Conservation (phyloP, 176 grass and related monocot species). For the Eleusine coracana region DNA sequence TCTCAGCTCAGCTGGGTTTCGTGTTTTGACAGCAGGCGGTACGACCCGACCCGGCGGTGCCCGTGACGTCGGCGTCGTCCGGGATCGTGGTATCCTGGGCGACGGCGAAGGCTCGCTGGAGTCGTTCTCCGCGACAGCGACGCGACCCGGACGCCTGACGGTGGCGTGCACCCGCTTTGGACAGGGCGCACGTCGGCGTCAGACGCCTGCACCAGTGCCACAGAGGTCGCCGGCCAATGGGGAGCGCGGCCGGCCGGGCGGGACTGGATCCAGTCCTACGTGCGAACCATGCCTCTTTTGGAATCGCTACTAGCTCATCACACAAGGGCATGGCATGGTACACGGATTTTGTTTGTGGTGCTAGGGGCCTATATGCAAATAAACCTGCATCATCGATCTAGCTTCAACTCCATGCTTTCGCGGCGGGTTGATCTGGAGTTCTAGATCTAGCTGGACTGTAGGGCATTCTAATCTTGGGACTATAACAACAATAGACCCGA, state of each 20-base stretch:
- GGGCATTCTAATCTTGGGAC: neutral
- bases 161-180: constrained; percentile 31
- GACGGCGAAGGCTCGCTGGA: constrained; percentile 39
- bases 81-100: constrained; percentile 41
- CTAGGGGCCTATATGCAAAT: neutral
- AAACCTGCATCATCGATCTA: too few species aligned
- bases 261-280: constrained; percentile 2
- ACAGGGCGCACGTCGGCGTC: constrained; percentile 33
- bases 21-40: constrained; percentile 15
- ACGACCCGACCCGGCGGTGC: constrained; percentile 13
- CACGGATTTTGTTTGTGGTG: neutral
- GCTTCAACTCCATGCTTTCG: neutral
- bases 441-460: neutral
- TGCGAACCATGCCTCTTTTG: constrained; percentile 43
- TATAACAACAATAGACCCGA: neutral
- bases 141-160: constrained; percentile 39
- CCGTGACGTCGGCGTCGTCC: constrained; percentile 38
- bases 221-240: neutral
- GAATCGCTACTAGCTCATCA: neutral
- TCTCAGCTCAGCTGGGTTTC: neutral
- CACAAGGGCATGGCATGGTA: neutral
- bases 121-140: constrained; percentile 36
- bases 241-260: neutral
- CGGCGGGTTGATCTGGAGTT: neutral
- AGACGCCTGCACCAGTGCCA: neutral